Evolutionary conservation across 2,329 filamentous ascomycete genomes (phyloP), one percentile per base, ranked within the genome.

Genomic region (Zelopaecilomyces penicillatus): DNA sequence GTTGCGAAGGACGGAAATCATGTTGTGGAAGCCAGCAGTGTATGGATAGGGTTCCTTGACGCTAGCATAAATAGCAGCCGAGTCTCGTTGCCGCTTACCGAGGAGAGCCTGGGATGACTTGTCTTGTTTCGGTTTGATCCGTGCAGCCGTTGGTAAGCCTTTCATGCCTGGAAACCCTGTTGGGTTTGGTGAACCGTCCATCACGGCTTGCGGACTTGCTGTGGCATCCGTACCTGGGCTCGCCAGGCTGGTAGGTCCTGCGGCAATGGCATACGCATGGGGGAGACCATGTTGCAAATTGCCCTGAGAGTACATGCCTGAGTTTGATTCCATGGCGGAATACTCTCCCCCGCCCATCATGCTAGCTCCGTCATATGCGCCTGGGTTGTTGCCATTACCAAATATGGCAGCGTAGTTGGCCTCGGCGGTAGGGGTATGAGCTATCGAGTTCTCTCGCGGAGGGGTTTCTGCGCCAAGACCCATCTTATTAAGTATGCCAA

Each of bases 401-500:
- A 75, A 78, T 27, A 77, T 63, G n/a, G 68, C 65, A 6, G 68
- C 58, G 30, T 68, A 66, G 31, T 65, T 66, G 34, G 61, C 56
- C 30, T 67, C 65, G 11, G 57, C 58, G 4, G 64, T 62, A 5
- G 64, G 61, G 11, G 62, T 64, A 41, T 65, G 64, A 1, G 61
- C 74, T 60, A 61, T 64, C 54, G 60, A 73, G 64, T 54, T 76
- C 65, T 93, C 87, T 44, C 80, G 80, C 5, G 84, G 79, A 5
- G 84, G 81, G 11, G 82, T 86, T 54, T 93, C 87, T n/a, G 82
- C 85, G 10, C 87, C 48, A 9, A 66, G 52, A 5, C 87, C 88
- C 86, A 98, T 95, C 62, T 97, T 91, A 29, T 88, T 89, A 0
- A 98, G 78, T 78, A 97, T 96, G 43, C 89, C 86, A 62, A 97